Percentiles rank a stretch among this genome's conserved stretches.
Evolutionary conservation across 306 rosid species (phyloP).

Genomic region (Abrus precatorius): DNA sequence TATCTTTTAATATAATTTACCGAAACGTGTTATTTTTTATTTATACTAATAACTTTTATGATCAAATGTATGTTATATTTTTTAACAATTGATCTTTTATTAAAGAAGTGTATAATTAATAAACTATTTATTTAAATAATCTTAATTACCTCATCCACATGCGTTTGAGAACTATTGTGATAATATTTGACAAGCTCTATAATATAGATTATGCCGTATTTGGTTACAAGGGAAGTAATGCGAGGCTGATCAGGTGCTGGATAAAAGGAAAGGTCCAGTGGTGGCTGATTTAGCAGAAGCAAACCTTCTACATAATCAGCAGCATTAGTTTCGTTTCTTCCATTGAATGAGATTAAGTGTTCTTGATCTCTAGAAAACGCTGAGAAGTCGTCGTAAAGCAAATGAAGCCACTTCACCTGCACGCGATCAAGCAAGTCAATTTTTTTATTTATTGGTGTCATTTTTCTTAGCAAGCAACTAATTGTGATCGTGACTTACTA

Average conservation of each 20-base stretch:
- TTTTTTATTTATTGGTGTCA: not conserved
- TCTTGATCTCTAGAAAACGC: constrained; percentile 78
- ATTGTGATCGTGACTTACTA: constrained; percentile 37
- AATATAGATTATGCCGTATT: constrained; percentile 65
- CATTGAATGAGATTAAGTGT: constrained; percentile 56
- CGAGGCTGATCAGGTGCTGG: constrained; percentile 62
- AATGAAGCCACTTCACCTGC: constrained; percentile 81
- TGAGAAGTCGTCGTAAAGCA: constrained; percentile 71
- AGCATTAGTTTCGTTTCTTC: constrained; percentile 45
- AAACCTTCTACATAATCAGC: constrained; percentile 77
- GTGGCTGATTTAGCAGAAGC: constrained; percentile 59
- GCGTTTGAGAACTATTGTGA: constrained; percentile 41
- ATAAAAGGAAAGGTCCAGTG: constrained; percentile 75
- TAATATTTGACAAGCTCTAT: constrained; percentile 74
- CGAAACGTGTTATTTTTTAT: too few relatives aligned
- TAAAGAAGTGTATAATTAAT: too few relatives aligned
- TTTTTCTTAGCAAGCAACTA: constrained; percentile 27
- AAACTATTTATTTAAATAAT: constrained; percentile 20
- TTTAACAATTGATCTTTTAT: too few relatives aligned
- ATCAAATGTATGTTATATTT: too few relatives aligned
- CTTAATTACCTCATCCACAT: constrained; percentile 59
- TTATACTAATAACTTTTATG: too few relatives aligned
- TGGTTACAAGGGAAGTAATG: constrained; percentile 58
- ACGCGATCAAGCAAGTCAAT: constrained; percentile 1
- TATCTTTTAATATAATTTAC: too few relatives aligned